Base-by-base conservation (phyloP, 371 early-diverging fungal species). In the Mucor circinelloides region DNA sequence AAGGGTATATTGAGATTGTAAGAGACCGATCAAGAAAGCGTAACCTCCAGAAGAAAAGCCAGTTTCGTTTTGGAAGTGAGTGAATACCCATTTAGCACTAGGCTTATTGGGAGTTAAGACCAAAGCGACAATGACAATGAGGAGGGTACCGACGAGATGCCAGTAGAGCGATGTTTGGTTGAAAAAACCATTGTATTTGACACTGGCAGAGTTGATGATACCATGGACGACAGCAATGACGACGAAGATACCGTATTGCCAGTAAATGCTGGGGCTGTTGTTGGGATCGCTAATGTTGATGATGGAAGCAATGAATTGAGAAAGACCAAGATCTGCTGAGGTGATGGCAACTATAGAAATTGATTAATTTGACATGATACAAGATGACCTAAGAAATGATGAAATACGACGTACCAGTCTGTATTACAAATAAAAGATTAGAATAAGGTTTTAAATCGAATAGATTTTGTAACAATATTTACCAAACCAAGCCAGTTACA, bases 401-500 rank as follows among this genome's bases (percentile, higher is more conserved):
- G 17, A 25, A 36, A 58, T 6, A 58, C 31, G 62, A 57, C 66
- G 25, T 72, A 68, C 63, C 65, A 64, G 65, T 62, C 69, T 65
- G 50, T 50, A 50, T 23, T 23, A 50, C 50, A 50, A 57, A 42
- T 23, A 54, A 60, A 27, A 59, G 31, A 55, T 27, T 55, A 55
- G 55, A 50, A 50, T 50, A 50, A 50, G 50, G 50, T 50, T 50
- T 50, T 36, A 13, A 1, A 50, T 50, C 44, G 8, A 19, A 8
- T 19, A 44, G 44, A 44, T 50, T 9, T 50, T 25, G 56, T 56
- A 30, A 3, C 55, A 28, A 31, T 55, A 55, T 31, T 55, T 55
- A 55, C 55, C 74, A 87, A 60, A 21, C 87, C 85, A 36, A 87
- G 72, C 87, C 87, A 87, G 69, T 87, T 87, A 66, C 83, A 85